These are phyloP conservation scores for Capillidium heterosporum DNA, from an alignment of 371 early-diverging fungal genomes.

Conservation along the genomic window DNA sequence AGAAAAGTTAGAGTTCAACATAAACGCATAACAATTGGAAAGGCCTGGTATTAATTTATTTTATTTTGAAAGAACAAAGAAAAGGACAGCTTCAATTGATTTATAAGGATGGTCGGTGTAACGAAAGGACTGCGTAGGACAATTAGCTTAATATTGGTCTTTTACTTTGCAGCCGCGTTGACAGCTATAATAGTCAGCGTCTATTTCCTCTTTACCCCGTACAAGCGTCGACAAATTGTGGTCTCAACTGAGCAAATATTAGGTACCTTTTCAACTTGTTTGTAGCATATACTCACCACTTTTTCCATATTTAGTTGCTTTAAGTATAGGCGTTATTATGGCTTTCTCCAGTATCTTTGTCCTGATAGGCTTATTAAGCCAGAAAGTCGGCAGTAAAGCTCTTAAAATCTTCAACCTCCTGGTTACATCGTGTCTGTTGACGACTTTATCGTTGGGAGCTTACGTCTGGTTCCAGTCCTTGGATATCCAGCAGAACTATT, in stretches of 20 bases:
- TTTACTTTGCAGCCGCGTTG: background rate
- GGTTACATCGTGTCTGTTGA: background rate
- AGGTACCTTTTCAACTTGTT: background rate
- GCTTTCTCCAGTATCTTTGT: background rate
- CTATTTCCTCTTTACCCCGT: conserved; percentile 4
- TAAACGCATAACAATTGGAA: no score
- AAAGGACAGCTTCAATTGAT: background rate
- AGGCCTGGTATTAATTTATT: no score
- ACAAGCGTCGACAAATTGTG: background rate
- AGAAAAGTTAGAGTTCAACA: no score
- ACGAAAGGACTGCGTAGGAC: background rate
- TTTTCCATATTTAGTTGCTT: background rate
- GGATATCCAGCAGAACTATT: background rate
- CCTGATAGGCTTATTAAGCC: background rate
- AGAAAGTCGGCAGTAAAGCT: background rate
- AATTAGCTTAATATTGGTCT: background rate
- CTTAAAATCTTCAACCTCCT: background rate
- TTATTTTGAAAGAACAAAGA: no score
- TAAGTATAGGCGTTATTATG: conserved; percentile 2
- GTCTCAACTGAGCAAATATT: background rate
- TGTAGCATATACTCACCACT: background rate
- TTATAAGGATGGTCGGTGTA: conserved; percentile 2
- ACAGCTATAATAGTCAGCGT: conserved; percentile 2
- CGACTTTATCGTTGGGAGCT: conserved; percentile 2
- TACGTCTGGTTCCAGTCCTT: conserved; percentile 6